phyloP scores from a whole-genome alignment of 306 rosid genomes.

The Prunus dulcis region DNA sequence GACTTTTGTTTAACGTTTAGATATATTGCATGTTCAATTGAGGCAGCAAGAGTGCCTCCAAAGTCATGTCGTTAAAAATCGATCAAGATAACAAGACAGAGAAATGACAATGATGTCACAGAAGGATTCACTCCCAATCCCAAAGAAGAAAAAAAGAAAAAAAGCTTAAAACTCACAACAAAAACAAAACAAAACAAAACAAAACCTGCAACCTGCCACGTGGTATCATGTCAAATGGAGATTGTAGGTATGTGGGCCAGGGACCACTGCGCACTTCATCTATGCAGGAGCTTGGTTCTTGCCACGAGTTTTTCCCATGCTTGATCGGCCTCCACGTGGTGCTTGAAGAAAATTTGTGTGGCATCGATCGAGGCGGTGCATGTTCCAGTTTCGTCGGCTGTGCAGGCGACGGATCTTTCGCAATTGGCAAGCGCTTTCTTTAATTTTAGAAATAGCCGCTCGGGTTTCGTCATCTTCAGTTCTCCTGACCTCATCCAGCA shows the following conservation, averaged over 20 bases:
- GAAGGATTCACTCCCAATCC: no score
- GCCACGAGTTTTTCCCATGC: slow-evolving; percentile 37
- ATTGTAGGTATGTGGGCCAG: background rate
- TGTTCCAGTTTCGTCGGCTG: slow-evolving; percentile 23
- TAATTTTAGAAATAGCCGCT: slow-evolving; percentile 31
- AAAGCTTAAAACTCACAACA: no score
- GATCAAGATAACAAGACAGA: no score
- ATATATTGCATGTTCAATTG: no score
- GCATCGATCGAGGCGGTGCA: slow-evolving; percentile 35
- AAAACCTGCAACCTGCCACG: no score
- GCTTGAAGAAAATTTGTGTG: slow-evolving; percentile 29
- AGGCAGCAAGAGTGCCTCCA: no score
- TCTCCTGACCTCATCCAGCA: slow-evolving; percentile 34
- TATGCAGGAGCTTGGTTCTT: background rate
- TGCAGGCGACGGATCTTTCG: slow-evolving; percentile 31
- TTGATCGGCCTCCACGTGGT: slow-evolving; percentile 3
- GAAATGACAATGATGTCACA: no score
- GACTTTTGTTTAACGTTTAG: no score
- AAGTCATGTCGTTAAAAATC: no score
- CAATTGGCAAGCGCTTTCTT: slow-evolving; percentile 32
- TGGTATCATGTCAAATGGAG: background rate
- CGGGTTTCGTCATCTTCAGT: slow-evolving; percentile 3
- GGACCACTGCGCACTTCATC: background rate
- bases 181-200: background rate
- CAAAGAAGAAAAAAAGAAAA: no score